These are phyloP conservation scores for Lactifluus rugatus DNA, from an alignment of 768 basidiomycete species.

Conservation along the genomic window DNA sequence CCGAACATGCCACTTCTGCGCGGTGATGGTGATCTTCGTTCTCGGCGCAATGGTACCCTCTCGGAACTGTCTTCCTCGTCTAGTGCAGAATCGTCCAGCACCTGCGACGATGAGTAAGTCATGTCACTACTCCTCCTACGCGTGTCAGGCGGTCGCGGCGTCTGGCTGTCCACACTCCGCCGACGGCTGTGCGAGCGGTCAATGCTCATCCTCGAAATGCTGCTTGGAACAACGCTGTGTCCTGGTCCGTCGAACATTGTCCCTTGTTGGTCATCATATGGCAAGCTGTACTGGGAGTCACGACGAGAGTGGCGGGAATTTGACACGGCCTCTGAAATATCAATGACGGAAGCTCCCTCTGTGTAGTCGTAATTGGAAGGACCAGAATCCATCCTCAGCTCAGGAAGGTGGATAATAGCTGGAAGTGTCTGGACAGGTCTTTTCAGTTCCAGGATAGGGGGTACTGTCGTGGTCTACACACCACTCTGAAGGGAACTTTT, in stretches of 20 bases:
- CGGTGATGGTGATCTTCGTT: slow-evolving; percentile 22
- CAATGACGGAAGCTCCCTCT: slow-evolving; percentile 71
- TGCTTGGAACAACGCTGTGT: slow-evolving; percentile 61
- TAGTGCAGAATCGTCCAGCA: slow-evolving; percentile 3
- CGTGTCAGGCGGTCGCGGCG: not conserved
- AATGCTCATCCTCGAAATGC: slow-evolving; percentile 59
- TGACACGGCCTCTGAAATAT: slow-evolving; percentile 55
- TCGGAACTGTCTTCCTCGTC: slow-evolving; percentile 18
- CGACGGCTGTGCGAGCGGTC: slow-evolving; percentile 37
- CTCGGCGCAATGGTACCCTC: slow-evolving; percentile 5
- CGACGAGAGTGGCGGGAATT: slow-evolving; percentile 45
- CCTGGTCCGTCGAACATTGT: slow-evolving; percentile 69
- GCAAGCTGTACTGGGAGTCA: slow-evolving; percentile 56
- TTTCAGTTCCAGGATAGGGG: not conserved
- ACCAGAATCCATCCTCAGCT: slow-evolving; percentile 9
- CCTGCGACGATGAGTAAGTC: not conserved
- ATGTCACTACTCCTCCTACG: slow-evolving; percentile 12
- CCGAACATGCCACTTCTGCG: slow-evolving; percentile 26
- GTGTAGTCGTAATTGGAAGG: slow-evolving; percentile 55
- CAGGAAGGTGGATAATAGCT: not conserved
- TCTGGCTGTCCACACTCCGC: slow-evolving; percentile 27
- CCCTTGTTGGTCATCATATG: slow-evolving; percentile 51
- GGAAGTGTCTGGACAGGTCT: not conserved
- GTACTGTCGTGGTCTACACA: not conserved
- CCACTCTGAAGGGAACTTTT: not conserved